Evolutionary conservation across 352 stramenopile genomes (phyloP).

Genomic region (Saprolegnia diclina): DNA sequence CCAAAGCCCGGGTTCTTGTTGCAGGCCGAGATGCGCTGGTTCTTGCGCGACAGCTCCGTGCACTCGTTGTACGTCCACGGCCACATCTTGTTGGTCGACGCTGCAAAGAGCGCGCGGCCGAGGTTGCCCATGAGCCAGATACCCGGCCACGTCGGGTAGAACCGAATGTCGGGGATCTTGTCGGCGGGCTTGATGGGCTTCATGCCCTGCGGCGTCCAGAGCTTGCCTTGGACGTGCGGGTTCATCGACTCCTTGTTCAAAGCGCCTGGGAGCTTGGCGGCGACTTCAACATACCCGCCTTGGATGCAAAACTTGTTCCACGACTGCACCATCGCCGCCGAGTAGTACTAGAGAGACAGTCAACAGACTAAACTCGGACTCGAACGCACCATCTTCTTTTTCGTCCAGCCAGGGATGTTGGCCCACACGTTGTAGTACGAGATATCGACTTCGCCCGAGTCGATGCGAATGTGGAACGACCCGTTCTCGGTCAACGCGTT

Average conservation of each 20-base stretch:
- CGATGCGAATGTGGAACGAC: conserved; percentile 55
- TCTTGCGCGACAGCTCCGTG: conserved; percentile 47
- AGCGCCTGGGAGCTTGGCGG: conserved; percentile 84
- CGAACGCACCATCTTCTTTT: conserved; percentile 33
- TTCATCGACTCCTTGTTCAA: conserved; percentile 55
- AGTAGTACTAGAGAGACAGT: conserved; percentile 44
- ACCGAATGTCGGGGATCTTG: conserved; percentile 29
- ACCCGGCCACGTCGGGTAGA: conserved; percentile 87
- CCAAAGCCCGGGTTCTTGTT: conserved; percentile 87
- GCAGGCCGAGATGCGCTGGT: conserved; percentile 85
- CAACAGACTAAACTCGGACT: too few relatives aligned
- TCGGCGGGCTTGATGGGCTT: conserved; percentile 11
- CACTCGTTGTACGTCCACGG: conserved; percentile 94
- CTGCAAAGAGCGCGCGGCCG: conserved; percentile 91
- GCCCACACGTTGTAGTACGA: conserved; percentile 68
- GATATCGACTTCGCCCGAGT: conserved; percentile 51
- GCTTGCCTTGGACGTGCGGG: conserved; percentile 41
- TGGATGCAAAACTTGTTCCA: conserved; percentile 97
- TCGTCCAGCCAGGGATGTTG: conserved; percentile 46
- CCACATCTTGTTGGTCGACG: conserved; percentile 91
- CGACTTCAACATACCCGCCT: conserved; percentile 89
- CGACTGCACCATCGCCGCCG: conserved; percentile 84
- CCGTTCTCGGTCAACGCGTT: conserved; percentile 52
- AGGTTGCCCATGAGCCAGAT: conserved; percentile 96
- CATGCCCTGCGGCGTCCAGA: conserved; percentile 22